A percentile compares a stretch with the other conserved stretches of the same genome.
phyloP scores from a whole-genome alignment of 2,329 filamentous ascomycete species.

The Colletotrichum somersetense region DNA sequence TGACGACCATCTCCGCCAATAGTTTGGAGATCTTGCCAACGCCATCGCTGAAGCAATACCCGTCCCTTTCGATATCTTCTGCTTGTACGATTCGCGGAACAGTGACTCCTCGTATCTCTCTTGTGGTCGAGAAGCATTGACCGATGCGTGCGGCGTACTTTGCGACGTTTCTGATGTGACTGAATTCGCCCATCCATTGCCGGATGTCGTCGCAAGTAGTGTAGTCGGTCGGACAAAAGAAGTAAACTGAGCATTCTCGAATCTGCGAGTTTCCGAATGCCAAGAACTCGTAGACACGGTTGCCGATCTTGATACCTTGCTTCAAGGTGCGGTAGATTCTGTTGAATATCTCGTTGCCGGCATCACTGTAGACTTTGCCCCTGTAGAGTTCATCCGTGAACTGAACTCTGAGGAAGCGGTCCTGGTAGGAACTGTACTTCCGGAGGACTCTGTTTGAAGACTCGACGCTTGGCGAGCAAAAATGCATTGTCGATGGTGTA shows the following conservation, averaged over 20 bases:
- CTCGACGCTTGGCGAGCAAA: constrained; percentile 83
- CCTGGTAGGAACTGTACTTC: constrained; percentile 74
- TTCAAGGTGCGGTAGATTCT: constrained; percentile 78
- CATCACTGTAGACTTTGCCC: constrained; percentile 69
- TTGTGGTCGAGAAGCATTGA: constrained; percentile 95
- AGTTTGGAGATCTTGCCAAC: constrained; percentile 91
- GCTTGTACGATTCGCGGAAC: constrained; percentile 72
- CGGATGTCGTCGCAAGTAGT: constrained; percentile 83
- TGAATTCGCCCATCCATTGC: constrained; percentile 87
- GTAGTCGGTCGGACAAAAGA: constrained; percentile 81
- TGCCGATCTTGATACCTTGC: constrained; percentile 86
- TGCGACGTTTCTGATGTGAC: constrained; percentile 84
- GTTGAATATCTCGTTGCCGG: constrained; percentile 73
- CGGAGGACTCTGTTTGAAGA: constrained; percentile 89
- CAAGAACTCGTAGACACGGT: constrained; percentile 86
- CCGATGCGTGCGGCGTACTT: constrained; percentile 91
- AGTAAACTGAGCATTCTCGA: constrained; percentile 90
- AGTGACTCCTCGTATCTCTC: constrained; percentile 75
- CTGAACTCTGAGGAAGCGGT: constrained; percentile 89
- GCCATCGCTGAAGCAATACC: constrained; percentile 87
- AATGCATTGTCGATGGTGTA: constrained; percentile 86
- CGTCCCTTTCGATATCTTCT: constrained; percentile 77
- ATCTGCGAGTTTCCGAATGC: constrained; percentile 97
- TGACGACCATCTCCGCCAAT: constrained; percentile 78
- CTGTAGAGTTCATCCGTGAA: constrained; percentile 84